Evolutionary conservation across 129 eudicot genomes (phyloP).

Genomic region (Tagetes patula): DNA sequence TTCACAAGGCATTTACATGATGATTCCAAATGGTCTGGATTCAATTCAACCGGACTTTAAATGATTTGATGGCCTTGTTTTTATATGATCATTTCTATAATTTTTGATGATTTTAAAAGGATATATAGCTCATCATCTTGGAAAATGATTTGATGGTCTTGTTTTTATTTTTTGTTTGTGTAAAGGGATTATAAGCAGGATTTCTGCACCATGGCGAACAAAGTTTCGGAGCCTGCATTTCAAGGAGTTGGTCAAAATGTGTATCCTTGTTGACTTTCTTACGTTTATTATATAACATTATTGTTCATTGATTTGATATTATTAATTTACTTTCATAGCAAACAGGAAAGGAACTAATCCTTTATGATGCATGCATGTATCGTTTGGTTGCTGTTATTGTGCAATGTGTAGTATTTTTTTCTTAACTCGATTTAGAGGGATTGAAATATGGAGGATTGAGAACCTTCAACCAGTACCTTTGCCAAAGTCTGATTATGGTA

Average conservation of each 20-base stretch:
- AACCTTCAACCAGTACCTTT: slow-evolving; percentile 75
- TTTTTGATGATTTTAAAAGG: not conserved
- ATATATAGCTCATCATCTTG: not conserved
- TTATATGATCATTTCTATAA: not conserved
- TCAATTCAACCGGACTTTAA: not conserved
- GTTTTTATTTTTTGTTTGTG: too few species aligned
- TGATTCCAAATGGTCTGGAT: not conserved
- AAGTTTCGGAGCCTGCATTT: slow-evolving; percentile 95
- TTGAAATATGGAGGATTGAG: slow-evolving; percentile 89
- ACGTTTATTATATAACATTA: not conserved
- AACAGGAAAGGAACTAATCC: not conserved
- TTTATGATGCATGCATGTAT: not conserved
- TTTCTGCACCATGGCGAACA: slow-evolving; percentile 57
- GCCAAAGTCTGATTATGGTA: slow-evolving; percentile 76
- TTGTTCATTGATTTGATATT: slow-evolving; percentile 5
- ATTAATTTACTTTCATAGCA: slow-evolving; percentile 7
- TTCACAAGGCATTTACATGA: not conserved
- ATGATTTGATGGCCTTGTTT: too few species aligned
- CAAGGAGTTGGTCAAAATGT: slow-evolving; percentile 84
- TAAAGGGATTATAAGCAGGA: slow-evolving; percentile 5
- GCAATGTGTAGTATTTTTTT: slow-evolving; percentile 22
- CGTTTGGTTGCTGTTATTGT: slow-evolving; percentile 5
- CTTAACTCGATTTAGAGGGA: slow-evolving; percentile 75
- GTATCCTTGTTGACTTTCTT: slow-evolving; percentile 63
- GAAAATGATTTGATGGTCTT: slow-evolving; percentile 15